Evolutionary conservation across 2,329 filamentous ascomycete species (phyloP), one percentile per base, ranked within the genome.

Genomic region (Fusarium liriodendri): DNA sequence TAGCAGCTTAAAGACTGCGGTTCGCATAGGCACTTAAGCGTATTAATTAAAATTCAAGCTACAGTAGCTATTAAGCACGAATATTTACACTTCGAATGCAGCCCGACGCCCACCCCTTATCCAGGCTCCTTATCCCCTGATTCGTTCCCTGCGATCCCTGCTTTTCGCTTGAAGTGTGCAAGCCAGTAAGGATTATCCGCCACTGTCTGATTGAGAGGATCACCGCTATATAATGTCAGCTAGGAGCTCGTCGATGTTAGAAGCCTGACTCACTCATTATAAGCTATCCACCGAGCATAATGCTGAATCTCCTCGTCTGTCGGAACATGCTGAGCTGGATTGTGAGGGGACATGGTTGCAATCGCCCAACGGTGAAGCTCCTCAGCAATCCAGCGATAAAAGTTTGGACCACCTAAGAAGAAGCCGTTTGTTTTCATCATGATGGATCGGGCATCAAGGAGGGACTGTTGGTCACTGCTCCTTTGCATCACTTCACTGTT

Each of bases 251-350:
- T 20, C 7, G 2, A 18, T 13, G 22, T n/a, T 3, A 10, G 6
- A 6, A 11, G 6, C 2, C 2, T 4, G 2, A 16, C 11, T 37
- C 42, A 79, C 78, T 79, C 78, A 22, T 80, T 80, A 6, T 76
- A 78, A 35, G 79, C 62, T 29, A 84, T 82, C 64, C 77, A 79
- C 1, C 79, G 75, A 2, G 82, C 82, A 65, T 83, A 79, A 8
- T 76, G 70, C 22, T 82, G 74, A 1, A 84, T 66, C 37, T 84
- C 82, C 6, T 79, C 79, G 20, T 84, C 82, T 0, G 80, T 83
- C 0, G 82, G 82, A 0, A 81, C 61, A 3, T 79, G 77, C 16
- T 62, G 79, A 59, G 75, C 76, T 2, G 79, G 79, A 13, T 80
- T 80, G 10, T 75, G 78, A 58, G 70, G 81, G 18, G 76, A 82